Percentiles rank a stretch among this genome's conserved stretches.
These are phyloP conservation scores for Chlamydomonas urium DNA, from an alignment of 139 green algal genomes.

Conservation along the genomic window DNA sequence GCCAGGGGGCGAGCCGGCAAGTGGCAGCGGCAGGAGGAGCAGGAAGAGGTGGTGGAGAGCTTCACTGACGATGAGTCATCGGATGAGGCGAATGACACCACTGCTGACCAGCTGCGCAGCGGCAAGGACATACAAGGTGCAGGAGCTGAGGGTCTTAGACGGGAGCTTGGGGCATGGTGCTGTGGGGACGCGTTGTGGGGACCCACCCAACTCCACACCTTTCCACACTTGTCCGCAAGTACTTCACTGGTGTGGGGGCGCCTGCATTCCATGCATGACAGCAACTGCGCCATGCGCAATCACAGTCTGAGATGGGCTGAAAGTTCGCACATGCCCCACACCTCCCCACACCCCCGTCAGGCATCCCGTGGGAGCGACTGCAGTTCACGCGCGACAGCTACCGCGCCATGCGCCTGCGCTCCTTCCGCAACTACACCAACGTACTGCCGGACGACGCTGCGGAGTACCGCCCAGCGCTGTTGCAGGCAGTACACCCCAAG, in stretches of 20 bases:
- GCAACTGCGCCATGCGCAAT: too few relatives aligned
- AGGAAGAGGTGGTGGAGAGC: neutral
- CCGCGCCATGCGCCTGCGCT: constrained; percentile 45
- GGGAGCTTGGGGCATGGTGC: neutral
- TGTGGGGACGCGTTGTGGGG: too few relatives aligned
- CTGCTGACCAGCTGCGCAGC: constrained; percentile 5
- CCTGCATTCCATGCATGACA: too few relatives aligned
- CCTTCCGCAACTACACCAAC: constrained; percentile 91
- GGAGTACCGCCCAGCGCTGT: constrained; percentile 11
- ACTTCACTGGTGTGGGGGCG: too few relatives aligned
- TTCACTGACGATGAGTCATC: constrained; percentile 5
- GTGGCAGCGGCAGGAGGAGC: neutral
- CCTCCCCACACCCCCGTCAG: constrained; percentile 31
- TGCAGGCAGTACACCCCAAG: neutral
- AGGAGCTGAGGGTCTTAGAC: too few relatives aligned
- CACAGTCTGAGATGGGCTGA: too few relatives aligned
- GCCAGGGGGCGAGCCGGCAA: too few relatives aligned
- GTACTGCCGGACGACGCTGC: constrained; percentile 32
- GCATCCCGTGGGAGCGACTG: constrained; percentile 83
- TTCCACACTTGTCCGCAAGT: too few relatives aligned
- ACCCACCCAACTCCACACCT: neutral
- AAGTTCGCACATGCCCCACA: too few relatives aligned
- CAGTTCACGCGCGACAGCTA: constrained; percentile 70
- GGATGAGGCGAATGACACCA: constrained; percentile 4
- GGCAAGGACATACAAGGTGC: constrained; percentile 14